phyloP scores from a whole-genome alignment of 106 monocot species.

The Hemerocallis citrina region DNA sequence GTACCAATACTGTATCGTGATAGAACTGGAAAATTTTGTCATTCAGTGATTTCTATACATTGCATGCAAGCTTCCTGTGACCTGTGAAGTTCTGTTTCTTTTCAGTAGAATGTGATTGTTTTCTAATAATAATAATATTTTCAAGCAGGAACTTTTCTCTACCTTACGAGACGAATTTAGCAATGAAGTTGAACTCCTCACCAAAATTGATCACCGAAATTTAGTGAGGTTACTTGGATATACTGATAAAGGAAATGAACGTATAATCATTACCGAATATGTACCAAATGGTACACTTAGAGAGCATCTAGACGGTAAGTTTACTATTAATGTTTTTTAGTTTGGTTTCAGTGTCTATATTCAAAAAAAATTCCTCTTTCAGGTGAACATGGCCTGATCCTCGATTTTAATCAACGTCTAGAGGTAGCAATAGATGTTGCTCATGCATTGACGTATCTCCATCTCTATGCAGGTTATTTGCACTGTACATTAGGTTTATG shows the following conservation, averaged over 20 bases:
- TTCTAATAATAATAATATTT: background rate
- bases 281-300: slow-evolving; percentile 82
- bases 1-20: too few species aligned
- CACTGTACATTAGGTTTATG: background rate
- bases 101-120: background rate
- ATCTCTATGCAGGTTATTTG: slow-evolving; percentile 79
- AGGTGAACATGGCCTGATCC: slow-evolving; percentile 51
- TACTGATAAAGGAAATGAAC: slow-evolving; percentile 65
- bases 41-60: too few species aligned
- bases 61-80: too few species aligned
- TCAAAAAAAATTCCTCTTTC: slow-evolving; percentile 12
- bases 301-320: slow-evolving; percentile 84
- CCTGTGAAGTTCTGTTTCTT: background rate
- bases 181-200: slow-evolving; percentile 78
- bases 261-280: slow-evolving; percentile 73
- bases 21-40: too few species aligned
- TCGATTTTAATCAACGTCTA: slow-evolving; percentile 76
- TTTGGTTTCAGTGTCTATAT: background rate
- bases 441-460: slow-evolving; percentile 84
- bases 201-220: slow-evolving; percentile 71
- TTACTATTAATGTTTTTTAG: background rate
- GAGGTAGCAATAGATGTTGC: slow-evolving; percentile 87
- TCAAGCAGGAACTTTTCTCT: slow-evolving; percentile 50
- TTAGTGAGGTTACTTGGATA: slow-evolving; percentile 74
- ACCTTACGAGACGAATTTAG: slow-evolving; percentile 56